phyloP scores from a whole-genome alignment of 306 rosid genomes.

The Fragaria nilgerrensis region DNA sequence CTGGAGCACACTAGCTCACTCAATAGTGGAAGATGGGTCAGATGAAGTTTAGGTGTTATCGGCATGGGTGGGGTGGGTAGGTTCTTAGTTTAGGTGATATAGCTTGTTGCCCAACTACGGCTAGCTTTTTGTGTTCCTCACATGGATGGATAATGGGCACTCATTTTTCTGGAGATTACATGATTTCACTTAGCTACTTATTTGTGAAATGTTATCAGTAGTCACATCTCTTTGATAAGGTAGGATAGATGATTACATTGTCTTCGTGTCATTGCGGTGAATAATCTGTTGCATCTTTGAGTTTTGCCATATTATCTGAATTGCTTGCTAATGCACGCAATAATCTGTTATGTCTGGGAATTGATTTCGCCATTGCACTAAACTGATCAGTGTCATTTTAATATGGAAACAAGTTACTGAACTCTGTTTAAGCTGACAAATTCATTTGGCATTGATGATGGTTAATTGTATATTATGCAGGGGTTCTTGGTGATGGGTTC shows the following conservation, averaged over 20 bases:
- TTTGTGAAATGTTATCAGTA: neutral
- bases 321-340: neutral
- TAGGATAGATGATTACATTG: neutral
- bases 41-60: neutral
- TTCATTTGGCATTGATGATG: neutral
- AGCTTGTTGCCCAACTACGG: neutral
- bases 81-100: neutral
- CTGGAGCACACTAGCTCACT: neutral
- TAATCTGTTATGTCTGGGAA: neutral
- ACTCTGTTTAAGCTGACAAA: neutral
- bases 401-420: neutral
- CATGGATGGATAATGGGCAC: neutral
- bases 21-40: neutral
- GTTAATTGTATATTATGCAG: constrained; percentile 26
- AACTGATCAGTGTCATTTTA: neutral
- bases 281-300: neutral
- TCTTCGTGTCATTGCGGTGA: neutral
- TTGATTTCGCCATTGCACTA: neutral
- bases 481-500: constrained; percentile 87
- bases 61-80: neutral
- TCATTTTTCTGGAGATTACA: neutral
- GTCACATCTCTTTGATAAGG: neutral
- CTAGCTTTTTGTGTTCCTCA: neutral
- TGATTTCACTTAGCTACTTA: neutral
- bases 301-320: neutral